Evolutionary conservation across 768 basidiomycete species (phyloP).

Genomic region (Amanita thiersii): DNA sequence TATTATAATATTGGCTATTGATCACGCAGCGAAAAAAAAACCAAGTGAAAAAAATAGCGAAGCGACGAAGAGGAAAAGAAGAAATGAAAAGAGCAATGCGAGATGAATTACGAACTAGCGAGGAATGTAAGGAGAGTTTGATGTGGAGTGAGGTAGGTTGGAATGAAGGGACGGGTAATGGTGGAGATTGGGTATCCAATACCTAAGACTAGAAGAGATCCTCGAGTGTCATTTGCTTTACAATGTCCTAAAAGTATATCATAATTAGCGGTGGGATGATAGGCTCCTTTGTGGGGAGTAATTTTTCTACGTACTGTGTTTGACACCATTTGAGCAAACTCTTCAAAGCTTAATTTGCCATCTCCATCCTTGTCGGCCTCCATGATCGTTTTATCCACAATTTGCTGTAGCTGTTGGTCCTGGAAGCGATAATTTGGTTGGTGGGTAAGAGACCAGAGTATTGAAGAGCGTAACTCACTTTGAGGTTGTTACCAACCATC

Average conservation of each 20-base stretch:
- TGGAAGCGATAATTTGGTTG: constrained; percentile 20
- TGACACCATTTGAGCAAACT: constrained; percentile 94
- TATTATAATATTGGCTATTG: too few relatives aligned
- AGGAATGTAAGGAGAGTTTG: too few relatives aligned
- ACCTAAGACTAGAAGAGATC: constrained; percentile 62
- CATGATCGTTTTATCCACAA: constrained; percentile 99
- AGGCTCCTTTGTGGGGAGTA: too few relatives aligned
- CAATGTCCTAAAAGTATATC: constrained; percentile 67
- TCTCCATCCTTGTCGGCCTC: constrained; percentile 98
- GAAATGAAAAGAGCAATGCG: too few relatives aligned
- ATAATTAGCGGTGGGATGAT: not conserved
- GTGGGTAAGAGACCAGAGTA: constrained; percentile 6
- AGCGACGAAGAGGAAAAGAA: too few relatives aligned
- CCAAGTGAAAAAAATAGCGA: too few relatives aligned
- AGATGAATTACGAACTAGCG: too few relatives aligned
- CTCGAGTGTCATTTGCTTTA: constrained; percentile 98
- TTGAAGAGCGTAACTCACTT: constrained; percentile 40
- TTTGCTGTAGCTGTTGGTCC: constrained; percentile 99
- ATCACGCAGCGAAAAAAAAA: too few relatives aligned
- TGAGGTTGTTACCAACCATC: constrained; percentile 99
- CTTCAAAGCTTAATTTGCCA: constrained; percentile 94
- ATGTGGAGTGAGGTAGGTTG: too few relatives aligned
- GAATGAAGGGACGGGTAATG: not conserved
- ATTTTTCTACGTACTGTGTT: constrained; percentile 92
- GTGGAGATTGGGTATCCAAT: not conserved